A percentile compares a stretch with the other conserved stretches of the same genome.
Evolutionary conservation across 371 early-diverging fungal genomes (phyloP).

Genomic region (Circinella umbellata): DNA sequence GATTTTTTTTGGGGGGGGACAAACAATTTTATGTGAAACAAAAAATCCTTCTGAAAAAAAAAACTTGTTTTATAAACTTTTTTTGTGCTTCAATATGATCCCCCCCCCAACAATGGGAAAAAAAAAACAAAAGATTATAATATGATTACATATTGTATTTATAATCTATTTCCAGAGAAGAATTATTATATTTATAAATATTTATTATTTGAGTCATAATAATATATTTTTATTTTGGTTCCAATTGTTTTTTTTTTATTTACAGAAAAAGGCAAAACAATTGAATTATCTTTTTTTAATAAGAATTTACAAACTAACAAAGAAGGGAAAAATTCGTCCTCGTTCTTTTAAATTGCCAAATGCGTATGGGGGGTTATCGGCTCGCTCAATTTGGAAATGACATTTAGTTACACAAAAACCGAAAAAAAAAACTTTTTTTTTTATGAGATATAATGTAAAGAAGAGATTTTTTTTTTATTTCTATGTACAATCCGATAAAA

Average conservation of each 20-base stretch:
- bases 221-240: too few species aligned
- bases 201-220: too few species aligned
- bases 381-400: constrained; percentile 9
- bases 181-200: background rate
- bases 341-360: constrained; percentile 6
- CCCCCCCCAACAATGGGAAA: too few species aligned
- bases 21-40: too few species aligned
- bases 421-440: background rate
- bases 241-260: too few species aligned
- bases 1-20: too few species aligned
- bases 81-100: too few species aligned
- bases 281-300: too few species aligned
- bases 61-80: background rate
- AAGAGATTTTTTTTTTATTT: constrained; percentile 5
- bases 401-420: background rate
- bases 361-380: constrained; percentile 10
- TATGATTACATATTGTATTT: too few species aligned
- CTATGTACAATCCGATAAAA: constrained; percentile 1
- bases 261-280: too few species aligned
- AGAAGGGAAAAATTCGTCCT: constrained; percentile 4
- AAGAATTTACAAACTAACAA: background rate
- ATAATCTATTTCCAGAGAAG: background rate
- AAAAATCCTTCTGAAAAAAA: too few species aligned
- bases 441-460: background rate
- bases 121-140: too few species aligned